Evolutionary conservation across 345 rosid species (phyloP).

Genomic region (Citropsis articulata): DNA sequence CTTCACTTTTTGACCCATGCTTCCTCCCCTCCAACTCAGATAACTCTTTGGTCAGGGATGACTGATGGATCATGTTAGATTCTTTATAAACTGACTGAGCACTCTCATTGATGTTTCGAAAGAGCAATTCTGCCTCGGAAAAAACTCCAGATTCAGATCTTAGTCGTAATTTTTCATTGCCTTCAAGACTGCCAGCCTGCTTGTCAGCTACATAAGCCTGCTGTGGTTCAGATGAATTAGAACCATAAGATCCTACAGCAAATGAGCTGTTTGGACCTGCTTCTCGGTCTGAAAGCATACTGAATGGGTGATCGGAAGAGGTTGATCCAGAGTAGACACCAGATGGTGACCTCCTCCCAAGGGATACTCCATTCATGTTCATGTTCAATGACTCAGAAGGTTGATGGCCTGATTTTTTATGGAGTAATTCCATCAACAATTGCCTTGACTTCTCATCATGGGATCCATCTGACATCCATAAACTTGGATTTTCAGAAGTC

Average conservation of each 20-base stretch:
- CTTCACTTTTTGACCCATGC: slow-evolving; percentile 24
- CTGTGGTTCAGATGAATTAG: slow-evolving; percentile 35
- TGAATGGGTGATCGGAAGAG: slow-evolving; percentile 30
- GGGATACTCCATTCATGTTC: slow-evolving; percentile 23
- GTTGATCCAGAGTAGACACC: slow-evolving; percentile 33
- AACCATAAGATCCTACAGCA: slow-evolving; percentile 43
- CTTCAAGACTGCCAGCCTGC: slow-evolving; percentile 25
- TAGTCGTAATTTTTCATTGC: slow-evolving; percentile 27
- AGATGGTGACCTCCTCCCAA: slow-evolving; percentile 36
- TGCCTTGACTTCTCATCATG: slow-evolving; percentile 57
- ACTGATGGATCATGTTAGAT: slow-evolving; percentile 26
- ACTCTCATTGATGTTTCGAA: slow-evolving; percentile 25
- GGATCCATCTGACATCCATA: slow-evolving; percentile 57
- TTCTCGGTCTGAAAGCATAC: slow-evolving; percentile 37
- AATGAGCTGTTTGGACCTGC: slow-evolving; percentile 39
- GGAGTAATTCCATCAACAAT: slow-evolving; percentile 57
- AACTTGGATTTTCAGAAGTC: slow-evolving; percentile 40
- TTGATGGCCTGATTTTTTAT: slow-evolving; percentile 45
- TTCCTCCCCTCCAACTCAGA: slow-evolving; percentile 34
- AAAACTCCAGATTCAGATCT: slow-evolving; percentile 35
- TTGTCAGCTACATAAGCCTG: slow-evolving; percentile 31
- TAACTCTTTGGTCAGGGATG: slow-evolving; percentile 27
- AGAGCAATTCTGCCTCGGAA: slow-evolving; percentile 26
- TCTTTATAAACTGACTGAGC: slow-evolving; percentile 30
- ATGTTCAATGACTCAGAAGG: slow-evolving; percentile 29